phyloP scores from a whole-genome alignment of 345 rosid genomes.

The Lumnitzera racemosa region DNA sequence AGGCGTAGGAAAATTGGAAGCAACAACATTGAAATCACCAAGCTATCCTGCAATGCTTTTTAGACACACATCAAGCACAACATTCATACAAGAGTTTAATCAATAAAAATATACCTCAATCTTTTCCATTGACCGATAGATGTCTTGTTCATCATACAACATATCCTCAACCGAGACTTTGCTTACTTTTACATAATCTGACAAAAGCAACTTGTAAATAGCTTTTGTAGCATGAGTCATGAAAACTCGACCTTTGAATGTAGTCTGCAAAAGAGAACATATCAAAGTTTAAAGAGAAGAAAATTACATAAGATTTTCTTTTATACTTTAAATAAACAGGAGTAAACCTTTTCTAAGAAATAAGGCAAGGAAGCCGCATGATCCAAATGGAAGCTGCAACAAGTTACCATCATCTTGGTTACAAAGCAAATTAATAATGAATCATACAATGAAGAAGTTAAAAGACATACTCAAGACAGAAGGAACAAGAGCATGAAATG shows the following conservation, averaged over 20 bases:
- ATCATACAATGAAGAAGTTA: not conserved
- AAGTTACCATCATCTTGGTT: slow-evolving; percentile 1
- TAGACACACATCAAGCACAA: not conserved
- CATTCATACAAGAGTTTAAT: not conserved
- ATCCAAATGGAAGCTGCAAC: slow-evolving; percentile 97
- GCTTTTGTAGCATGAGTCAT: slow-evolving; percentile 99
- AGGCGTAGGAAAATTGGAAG: not conserved
- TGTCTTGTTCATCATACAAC: slow-evolving; percentile 89
- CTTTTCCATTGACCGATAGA: slow-evolving; percentile 82
- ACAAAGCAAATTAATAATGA: not conserved
- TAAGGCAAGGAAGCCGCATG: slow-evolving; percentile 97
- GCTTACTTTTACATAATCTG: slow-evolving; percentile 97
- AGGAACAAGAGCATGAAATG: too few relatives aligned
- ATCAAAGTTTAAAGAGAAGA: not conserved
- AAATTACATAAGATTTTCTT: not conserved
- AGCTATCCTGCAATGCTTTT: not conserved
- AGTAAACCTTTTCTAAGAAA: slow-evolving; percentile 81
- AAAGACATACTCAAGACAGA: not conserved
- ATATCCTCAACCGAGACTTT: slow-evolving; percentile 96
- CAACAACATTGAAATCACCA: not conserved
- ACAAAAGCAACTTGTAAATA: slow-evolving; percentile 73
- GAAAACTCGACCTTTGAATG: slow-evolving; percentile 81
- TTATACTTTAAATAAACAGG: not conserved
- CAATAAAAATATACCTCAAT: slow-evolving; percentile 57
- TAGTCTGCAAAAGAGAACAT: slow-evolving; percentile 42